Percentiles rank a stretch among this genome's conserved stretches.
Conservation (phyloP, 2,329 filamentous ascomycete genomes). For the Fusarium azukiicola region DNA sequence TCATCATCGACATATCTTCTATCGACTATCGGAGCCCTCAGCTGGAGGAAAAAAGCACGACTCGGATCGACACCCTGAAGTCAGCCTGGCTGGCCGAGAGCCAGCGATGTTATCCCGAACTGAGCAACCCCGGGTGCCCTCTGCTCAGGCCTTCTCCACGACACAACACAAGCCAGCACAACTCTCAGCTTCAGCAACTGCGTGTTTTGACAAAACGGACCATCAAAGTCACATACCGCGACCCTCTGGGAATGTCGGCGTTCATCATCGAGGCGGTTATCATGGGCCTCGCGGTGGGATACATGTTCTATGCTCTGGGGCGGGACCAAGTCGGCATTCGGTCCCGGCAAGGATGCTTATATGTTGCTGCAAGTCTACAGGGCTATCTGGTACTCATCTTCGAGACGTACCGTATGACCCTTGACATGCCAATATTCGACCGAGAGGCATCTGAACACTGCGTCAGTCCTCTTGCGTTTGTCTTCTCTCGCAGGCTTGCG, state of each 20-base stretch:
- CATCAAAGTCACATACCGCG: conserved; percentile 86
- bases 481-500: conserved; percentile 85
- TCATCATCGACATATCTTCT: conserved; percentile 87
- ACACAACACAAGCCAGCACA: conserved; percentile 46
- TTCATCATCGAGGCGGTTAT: conserved; percentile 84
- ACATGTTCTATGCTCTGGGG: conserved; percentile 85
- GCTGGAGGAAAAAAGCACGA: conserved; percentile 78
- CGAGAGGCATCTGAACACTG: conserved; percentile 87
- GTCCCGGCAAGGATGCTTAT: conserved; percentile 86
- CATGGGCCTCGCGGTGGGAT: conserved; percentile 87
- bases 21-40: conserved; percentile 86
- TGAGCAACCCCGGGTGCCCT: neutral
- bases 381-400: conserved; percentile 89
- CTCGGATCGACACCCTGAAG: conserved; percentile 81
- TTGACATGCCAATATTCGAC: conserved; percentile 89
- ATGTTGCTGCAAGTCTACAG: conserved; percentile 86
- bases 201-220: conserved; percentile 84
- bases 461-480: conserved; percentile 84
- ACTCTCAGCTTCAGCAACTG: conserved; percentile 79
- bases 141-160: neutral
- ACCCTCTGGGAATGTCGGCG: conserved; percentile 87
- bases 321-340: conserved; percentile 86
- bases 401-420: conserved; percentile 87
- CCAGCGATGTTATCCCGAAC: neutral
- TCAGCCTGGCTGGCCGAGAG: conserved; percentile 71